Evolutionary conservation across 352 stramenopile genomes (phyloP), one percentile per base, ranked within the genome.

Genomic region (Pythium dissotocum): DNA sequence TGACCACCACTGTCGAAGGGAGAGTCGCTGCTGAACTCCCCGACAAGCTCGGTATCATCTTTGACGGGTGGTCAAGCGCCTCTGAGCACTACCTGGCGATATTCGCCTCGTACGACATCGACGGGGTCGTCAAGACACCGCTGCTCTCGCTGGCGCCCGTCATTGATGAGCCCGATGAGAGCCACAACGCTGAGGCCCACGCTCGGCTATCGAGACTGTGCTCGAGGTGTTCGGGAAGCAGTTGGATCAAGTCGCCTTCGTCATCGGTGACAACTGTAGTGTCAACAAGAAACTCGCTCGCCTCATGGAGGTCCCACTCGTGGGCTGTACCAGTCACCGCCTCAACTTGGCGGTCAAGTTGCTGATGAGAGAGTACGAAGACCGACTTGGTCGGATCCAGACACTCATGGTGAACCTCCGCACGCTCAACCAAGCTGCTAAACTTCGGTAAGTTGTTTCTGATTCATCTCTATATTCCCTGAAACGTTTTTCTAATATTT

Each of bases 11-110:
- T 21, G 40, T 49, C 40, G 40, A 49, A 13, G 7, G 40, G 4
- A 56, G 44, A 9, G 58, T 74, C 36, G 33, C 61, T 21, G 38
- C 33, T 18, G 63, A 66, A 6, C 58, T 71, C 32, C 35, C 44
- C 32, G 62, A 66, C 21, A 70, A 60, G 12, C 71, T 71, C 54
- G 61, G 53, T n/a, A 55, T 74, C 12, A 67, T 74, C 21, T 70
- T 65, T 32, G 62, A 49, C 49, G 46, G 24, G 42, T 75, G 30
- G 61, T 58, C 48, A 13, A 21, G 46, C 52, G 65, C 30, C 2
- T 52, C 58, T 32, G 10, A 56, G 28, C 65, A 72, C 58, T 65
- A 67, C 61, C 35, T 67, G 21, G 21, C 21, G 21, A 24, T 24
- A 24, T 24, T 35, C 24, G 54, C 69, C 18, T 75, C 21, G 21